phyloP scores from a whole-genome alignment of 2,329 filamentous ascomycete genomes.

The Neofusicoccum laricinum region DNA sequence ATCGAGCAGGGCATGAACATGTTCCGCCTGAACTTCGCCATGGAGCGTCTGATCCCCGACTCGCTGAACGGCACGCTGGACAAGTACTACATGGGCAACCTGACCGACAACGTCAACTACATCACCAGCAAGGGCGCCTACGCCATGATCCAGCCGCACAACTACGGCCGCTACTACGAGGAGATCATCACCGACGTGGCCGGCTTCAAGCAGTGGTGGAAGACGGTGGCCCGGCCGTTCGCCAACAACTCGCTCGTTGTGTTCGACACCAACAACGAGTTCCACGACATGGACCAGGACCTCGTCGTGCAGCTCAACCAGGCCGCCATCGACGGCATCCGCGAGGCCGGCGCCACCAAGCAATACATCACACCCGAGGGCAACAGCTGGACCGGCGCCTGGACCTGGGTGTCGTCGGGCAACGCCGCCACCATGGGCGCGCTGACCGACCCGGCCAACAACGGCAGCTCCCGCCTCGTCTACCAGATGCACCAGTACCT shows the following conservation, averaged over 20 bases:
- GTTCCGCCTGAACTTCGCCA: slow-evolving; percentile 56
- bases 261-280: slow-evolving; percentile 50
- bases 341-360: slow-evolving; percentile 41
- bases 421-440: slow-evolving; percentile 45
- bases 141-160: slow-evolving; percentile 51
- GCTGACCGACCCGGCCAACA: slow-evolving; percentile 52
- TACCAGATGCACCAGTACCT: slow-evolving; percentile 65
- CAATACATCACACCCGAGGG: slow-evolving; percentile 62
- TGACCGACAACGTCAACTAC: slow-evolving; percentile 43
- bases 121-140: slow-evolving; percentile 48
- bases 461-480: slow-evolving; percentile 41
- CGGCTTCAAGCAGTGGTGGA: slow-evolving; percentile 45
- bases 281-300: slow-evolving; percentile 42
- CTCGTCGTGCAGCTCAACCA: slow-evolving; percentile 48
- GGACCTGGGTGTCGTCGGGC: slow-evolving; percentile 50
- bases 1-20: slow-evolving; percentile 54
- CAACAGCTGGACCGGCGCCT: slow-evolving; percentile 47
- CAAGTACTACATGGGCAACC: slow-evolving; percentile 42
- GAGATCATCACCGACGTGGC: slow-evolving; percentile 43
- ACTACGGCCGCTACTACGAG: slow-evolving; percentile 50
- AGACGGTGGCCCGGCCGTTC: slow-evolving; percentile 38
- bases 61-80: slow-evolving; percentile 47
- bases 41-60: slow-evolving; percentile 56
- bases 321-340: slow-evolving; percentile 47
- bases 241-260: slow-evolving; percentile 42